Evolutionary conservation across 2,329 filamentous ascomycete species (phyloP).

Genomic region (Colletotrichum gigasporum): DNA sequence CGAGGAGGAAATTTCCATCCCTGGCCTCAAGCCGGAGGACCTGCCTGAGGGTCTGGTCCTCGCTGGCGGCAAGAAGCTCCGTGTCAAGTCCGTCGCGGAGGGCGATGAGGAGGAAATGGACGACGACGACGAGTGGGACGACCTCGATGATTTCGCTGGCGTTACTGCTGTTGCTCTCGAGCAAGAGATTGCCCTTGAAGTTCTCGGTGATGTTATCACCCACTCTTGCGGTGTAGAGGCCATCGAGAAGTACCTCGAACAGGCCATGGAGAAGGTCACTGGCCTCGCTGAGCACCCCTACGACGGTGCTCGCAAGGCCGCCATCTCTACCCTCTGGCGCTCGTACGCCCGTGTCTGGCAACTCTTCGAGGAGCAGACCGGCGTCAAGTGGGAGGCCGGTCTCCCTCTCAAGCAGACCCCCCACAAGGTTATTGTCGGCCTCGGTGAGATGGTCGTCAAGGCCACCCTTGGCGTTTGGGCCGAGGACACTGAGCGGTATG

Average conservation of each 20-base stretch:
- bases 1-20: slow-evolving; percentile 85
- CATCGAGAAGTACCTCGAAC: slow-evolving; percentile 84
- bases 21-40: slow-evolving; percentile 67
- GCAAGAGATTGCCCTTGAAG: slow-evolving; percentile 97
- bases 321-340: slow-evolving; percentile 91
- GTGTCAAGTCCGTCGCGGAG: slow-evolving; percentile 69
- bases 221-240: slow-evolving; percentile 82
- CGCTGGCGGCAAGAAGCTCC: slow-evolving; percentile 85
- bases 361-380: slow-evolving; percentile 80
- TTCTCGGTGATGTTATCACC: slow-evolving; percentile 90
- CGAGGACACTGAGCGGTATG: slow-evolving; percentile 93
- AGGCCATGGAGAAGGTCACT: slow-evolving; percentile 83
- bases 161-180: slow-evolving; percentile 92
- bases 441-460: slow-evolving; percentile 85
- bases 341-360: slow-evolving; percentile 92
- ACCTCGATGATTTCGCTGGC: slow-evolving; percentile 84
- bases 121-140: slow-evolving; percentile 80
- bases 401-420: slow-evolving; percentile 84
- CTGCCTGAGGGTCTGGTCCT: slow-evolving; percentile 73
- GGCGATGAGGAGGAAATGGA: slow-evolving; percentile 67
- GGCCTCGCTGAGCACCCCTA: slow-evolving; percentile 89
- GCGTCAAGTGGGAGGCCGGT: slow-evolving; percentile 88
- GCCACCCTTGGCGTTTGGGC: slow-evolving; percentile 87
- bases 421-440: slow-evolving; percentile 81
- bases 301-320: slow-evolving; percentile 92